Evolutionary conservation across 176 grass and related monocot genomes (phyloP).

Genomic region (Lolium perenne): DNA sequence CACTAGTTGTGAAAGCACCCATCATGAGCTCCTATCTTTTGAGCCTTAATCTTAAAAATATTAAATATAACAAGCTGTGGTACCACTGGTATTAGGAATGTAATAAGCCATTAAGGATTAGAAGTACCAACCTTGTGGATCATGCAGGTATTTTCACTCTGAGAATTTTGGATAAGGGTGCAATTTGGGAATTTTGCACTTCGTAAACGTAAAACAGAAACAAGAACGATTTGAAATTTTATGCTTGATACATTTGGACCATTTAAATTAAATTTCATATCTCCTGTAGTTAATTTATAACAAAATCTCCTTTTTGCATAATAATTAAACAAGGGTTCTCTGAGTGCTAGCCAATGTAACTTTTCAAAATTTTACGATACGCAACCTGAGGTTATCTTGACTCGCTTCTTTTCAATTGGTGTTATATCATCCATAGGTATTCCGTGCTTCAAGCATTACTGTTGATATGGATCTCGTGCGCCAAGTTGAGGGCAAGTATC

Average conservation of each 20-base stretch:
- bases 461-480: conserved; percentile 79
- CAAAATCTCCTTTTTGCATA: background rate
- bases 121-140: background rate
- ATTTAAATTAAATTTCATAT: background rate
- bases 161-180: background rate
- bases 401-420: conserved; percentile 27
- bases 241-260: conserved; percentile 4
- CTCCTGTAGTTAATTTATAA: background rate
- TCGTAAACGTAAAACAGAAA: conserved; percentile 10
- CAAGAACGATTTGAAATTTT: background rate
- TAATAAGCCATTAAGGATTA: background rate
- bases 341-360: conserved; percentile 26
- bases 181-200: background rate
- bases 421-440: conserved; percentile 60
- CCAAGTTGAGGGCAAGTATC: conserved; percentile 90
- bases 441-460: conserved; percentile 78
- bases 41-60: background rate
- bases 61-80: conserved; percentile 4
- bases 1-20: background rate
- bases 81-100: background rate
- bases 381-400: conserved; percentile 10
- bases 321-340: background rate
- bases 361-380: conserved; percentile 5
- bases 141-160: background rate
- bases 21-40: conserved; percentile 10